phyloP scores from a whole-genome alignment of 176 grass and related monocot species.

The Calamus simplicifolius region DNA sequence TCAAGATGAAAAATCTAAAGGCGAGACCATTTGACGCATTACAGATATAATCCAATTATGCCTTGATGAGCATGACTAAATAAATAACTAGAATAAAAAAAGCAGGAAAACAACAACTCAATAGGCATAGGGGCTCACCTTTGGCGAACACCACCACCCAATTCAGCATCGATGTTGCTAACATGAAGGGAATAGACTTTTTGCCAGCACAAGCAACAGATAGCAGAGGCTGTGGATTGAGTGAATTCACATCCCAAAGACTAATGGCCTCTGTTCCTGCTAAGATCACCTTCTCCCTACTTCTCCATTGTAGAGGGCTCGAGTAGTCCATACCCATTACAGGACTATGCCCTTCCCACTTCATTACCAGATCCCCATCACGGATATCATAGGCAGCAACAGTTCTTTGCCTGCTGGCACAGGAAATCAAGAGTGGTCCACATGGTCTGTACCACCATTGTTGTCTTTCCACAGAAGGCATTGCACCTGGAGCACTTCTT shows the following conservation, averaged over 20 bases:
- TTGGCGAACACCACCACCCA: slow-evolving; percentile 78
- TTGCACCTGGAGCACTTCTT: slow-evolving; percentile 25
- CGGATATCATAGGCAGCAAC: slow-evolving; percentile 78
- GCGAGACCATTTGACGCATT: no score
- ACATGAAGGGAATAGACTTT: slow-evolving; percentile 79
- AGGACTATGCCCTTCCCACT: slow-evolving; percentile 64
- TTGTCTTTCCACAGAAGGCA: slow-evolving; percentile 31
- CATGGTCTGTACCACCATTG: slow-evolving; percentile 91
- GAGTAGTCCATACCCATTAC: slow-evolving; percentile 80
- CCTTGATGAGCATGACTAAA: no score
- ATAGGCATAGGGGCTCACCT: slow-evolving; percentile 31
- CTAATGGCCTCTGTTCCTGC: slow-evolving; percentile 52
- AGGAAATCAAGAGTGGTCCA: slow-evolving; percentile 73
- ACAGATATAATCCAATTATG: no score
- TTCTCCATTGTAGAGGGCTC: slow-evolving; percentile 85
- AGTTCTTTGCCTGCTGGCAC: slow-evolving; percentile 61
- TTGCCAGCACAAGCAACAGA: slow-evolving; percentile 64
- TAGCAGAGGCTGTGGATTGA: slow-evolving; percentile 67
- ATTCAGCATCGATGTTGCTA: slow-evolving; percentile 87
- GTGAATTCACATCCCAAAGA: slow-evolving; percentile 96
- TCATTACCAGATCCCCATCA: slow-evolving; percentile 83
- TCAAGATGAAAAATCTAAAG: no score
- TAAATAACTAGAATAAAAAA: no score
- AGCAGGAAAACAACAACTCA: not conserved
- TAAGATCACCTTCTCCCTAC: slow-evolving; percentile 79